Conservation (phyloP, 2,329 filamentous ascomycete genomes). For the Beauveria asiatica region DNA sequence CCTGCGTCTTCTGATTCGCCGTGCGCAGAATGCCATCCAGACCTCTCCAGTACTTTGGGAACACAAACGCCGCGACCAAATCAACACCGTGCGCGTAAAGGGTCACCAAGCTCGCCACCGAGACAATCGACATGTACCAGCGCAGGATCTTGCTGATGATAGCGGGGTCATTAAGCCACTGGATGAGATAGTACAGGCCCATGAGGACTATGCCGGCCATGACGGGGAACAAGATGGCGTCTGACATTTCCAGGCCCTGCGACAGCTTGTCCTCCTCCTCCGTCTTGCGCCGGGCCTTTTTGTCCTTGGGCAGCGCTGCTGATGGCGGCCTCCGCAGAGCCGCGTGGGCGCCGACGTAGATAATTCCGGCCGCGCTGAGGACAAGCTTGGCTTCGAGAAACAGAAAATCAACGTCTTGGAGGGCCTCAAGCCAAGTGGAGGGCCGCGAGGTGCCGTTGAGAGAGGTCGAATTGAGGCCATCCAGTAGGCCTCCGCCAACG, state of each 20-base stretch:
- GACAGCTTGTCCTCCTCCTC: slow-evolving; percentile 42
- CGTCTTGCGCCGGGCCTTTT: slow-evolving; percentile 31
- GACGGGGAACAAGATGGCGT: slow-evolving; percentile 79
- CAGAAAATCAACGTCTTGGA: slow-evolving; percentile 33
- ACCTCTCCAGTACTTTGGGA: slow-evolving; percentile 60
- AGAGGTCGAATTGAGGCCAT: slow-evolving; percentile 24
- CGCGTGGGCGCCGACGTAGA: slow-evolving; percentile 78
- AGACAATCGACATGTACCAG: slow-evolving; percentile 73
- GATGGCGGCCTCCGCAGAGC: slow-evolving; percentile 76
- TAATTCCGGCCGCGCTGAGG: slow-evolving; percentile 67
- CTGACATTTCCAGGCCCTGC: slow-evolving; percentile 53
- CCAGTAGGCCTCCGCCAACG: slow-evolving; percentile 17
- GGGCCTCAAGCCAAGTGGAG: slow-evolving; percentile 21
- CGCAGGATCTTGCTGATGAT: slow-evolving; percentile 76
- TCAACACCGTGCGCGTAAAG: slow-evolving; percentile 65
- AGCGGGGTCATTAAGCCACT: slow-evolving; percentile 74
- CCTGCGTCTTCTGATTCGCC: slow-evolving; percentile 32
- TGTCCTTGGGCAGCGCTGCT: slow-evolving; percentile 52
- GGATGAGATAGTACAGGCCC: slow-evolving; percentile 78
- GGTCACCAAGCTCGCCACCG: slow-evolving; percentile 65
- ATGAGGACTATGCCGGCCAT: slow-evolving; percentile 64
- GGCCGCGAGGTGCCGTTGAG: slow-evolving; percentile 17
- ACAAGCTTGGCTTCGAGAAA: slow-evolving; percentile 40
- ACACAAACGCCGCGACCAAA: slow-evolving; percentile 57
- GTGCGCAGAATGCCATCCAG: slow-evolving; percentile 34